These are phyloP conservation scores for Daldinia sp. DNA, from an alignment of 2,329 filamentous ascomycete species.

Conservation along the genomic window DNA sequence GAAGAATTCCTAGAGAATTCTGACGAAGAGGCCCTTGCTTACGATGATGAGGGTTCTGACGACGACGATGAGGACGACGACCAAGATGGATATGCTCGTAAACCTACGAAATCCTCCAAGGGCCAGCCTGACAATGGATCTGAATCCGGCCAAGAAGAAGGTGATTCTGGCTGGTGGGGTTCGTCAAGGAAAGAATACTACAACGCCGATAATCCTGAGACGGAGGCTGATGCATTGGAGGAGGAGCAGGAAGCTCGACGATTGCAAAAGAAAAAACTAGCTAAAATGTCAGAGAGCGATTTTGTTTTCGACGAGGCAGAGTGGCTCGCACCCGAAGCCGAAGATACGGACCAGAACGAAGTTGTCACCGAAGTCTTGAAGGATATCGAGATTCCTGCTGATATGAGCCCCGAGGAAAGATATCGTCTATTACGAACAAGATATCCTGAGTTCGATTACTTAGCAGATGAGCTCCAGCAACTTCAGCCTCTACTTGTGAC, in stretches of 20 bases:
- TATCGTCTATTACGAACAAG: conserved; percentile 77
- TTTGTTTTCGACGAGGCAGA: conserved; percentile 92
- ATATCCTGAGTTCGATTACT: conserved; percentile 91
- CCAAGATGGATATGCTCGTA: conserved; percentile 58
- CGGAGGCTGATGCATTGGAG: conserved; percentile 71
- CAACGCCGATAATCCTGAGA: conserved; percentile 73
- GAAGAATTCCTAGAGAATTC: conserved; percentile 66
- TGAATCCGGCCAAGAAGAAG: conserved; percentile 54
- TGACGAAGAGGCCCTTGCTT: conserved; percentile 68
- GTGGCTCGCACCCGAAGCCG: conserved; percentile 71
- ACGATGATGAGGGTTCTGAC: conserved; percentile 55
- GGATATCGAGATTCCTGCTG: conserved; percentile 80
- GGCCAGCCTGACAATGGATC: conserved; percentile 41
- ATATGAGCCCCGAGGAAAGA: conserved; percentile 79
- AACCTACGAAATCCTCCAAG: conserved; percentile 40
- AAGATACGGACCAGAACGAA: conserved; percentile 59
- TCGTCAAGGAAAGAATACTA: conserved; percentile 91
- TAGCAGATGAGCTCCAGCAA: conserved; percentile 81
- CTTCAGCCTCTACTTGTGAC: conserved; percentile 71
- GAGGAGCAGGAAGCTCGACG: conserved; percentile 91
- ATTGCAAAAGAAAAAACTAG: conserved; percentile 88
- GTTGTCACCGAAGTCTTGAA: conserved; percentile 88
- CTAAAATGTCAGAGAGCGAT: conserved; percentile 88
- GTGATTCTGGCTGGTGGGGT: conserved; percentile 80
- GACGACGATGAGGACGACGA: conserved; percentile 49